Evolutionary conservation across 2,329 filamentous ascomycete genomes (phyloP).

Genomic region (Pseudogymnoascus sp.): DNA sequence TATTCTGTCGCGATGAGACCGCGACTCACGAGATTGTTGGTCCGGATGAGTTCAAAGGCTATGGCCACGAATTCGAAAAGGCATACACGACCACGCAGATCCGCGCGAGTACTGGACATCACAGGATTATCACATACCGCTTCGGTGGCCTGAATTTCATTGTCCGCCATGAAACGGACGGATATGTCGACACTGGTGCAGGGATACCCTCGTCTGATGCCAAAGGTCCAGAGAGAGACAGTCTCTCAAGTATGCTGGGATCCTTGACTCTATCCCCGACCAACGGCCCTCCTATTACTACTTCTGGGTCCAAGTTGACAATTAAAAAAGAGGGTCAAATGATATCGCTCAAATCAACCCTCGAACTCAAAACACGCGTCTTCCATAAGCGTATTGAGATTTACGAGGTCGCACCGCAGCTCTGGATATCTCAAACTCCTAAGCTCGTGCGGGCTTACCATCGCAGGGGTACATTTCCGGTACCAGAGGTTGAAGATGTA

Average conservation of each 20-base stretch:
- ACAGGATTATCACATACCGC: slow-evolving; percentile 37
- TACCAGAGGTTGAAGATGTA: slow-evolving; percentile 32
- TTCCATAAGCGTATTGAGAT: slow-evolving; percentile 29
- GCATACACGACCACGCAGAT: slow-evolving; percentile 29
- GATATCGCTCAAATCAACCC: slow-evolving; percentile 30
- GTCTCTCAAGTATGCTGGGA: slow-evolving; percentile 23
- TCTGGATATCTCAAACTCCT: slow-evolving; percentile 40
- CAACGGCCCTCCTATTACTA: neutral
- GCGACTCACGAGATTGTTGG: slow-evolving; percentile 26
- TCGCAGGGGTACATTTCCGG: slow-evolving; percentile 29
- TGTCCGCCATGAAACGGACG: slow-evolving; percentile 38
- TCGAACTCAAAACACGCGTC: slow-evolving; percentile 40
- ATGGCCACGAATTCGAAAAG: slow-evolving; percentile 34
- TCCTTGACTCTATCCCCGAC: slow-evolving; percentile 23
- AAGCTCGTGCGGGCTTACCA: slow-evolving; percentile 40
- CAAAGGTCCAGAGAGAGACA: slow-evolving; percentile 15
- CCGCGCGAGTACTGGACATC: slow-evolving; percentile 34
- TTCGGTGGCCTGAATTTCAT: slow-evolving; percentile 35
- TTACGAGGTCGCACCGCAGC: slow-evolving; percentile 32
- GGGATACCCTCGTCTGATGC: neutral
- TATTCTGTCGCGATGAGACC: slow-evolving; percentile 32
- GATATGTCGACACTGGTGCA: slow-evolving; percentile 27
- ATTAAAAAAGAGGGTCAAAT: slow-evolving; percentile 28
- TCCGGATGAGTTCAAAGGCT: slow-evolving; percentile 34
- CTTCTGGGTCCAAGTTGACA: slow-evolving; percentile 24